Evolutionary conservation across 306 rosid species (phyloP), one percentile per base, ranked within the genome.

Genomic region (Neltuma alba): DNA sequence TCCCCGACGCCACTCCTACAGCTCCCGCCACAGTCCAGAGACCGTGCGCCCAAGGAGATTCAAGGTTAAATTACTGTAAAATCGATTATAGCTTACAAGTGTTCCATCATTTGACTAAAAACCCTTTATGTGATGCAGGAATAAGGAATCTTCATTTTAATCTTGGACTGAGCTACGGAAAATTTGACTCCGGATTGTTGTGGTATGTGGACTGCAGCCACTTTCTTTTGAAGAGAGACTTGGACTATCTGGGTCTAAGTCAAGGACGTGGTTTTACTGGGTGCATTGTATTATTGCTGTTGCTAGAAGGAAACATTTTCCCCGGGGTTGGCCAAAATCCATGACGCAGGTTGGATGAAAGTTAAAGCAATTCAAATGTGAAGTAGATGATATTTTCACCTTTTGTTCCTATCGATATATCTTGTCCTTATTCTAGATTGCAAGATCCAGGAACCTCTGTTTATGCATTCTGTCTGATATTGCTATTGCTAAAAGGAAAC

Each of bases 41-140:
- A 85, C 79, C 38, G 84, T 73, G 9, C 91, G 91, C 34, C 86
- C 87, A 4, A 95, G 94, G 86, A 92, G 98, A 82, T 95, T 92
- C 72, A 91, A 87, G 98, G 99, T 95, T 73, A 81, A 90, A 25
- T 68, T 76, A 66, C 36, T 62, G 31, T 33, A 38, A 66, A 37
- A 23, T 48, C 20, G 67, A 9, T 60, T 7, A 33, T 16, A 62
- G 11, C 16, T 69, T 34, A 54, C 70, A 71, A 50, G 66, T 30
- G 6, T 52, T 20, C 62, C 52, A 57, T 27, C 57, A 58, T 74
- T 40, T 86, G 84, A 81, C 86, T 15, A 42, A 18, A 66, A 81
- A 62, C 31, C 69, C 70, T 76, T 77, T 74, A 81, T 76, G 57
- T 70, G 73, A 55, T 80, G 81, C 88, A 91, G 97, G 97, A 91